Evolutionary conservation across 768 basidiomycete genomes (phyloP), one percentile per base, ranked within the genome.

Genomic region (Kwoniella mangroviensis): DNA sequence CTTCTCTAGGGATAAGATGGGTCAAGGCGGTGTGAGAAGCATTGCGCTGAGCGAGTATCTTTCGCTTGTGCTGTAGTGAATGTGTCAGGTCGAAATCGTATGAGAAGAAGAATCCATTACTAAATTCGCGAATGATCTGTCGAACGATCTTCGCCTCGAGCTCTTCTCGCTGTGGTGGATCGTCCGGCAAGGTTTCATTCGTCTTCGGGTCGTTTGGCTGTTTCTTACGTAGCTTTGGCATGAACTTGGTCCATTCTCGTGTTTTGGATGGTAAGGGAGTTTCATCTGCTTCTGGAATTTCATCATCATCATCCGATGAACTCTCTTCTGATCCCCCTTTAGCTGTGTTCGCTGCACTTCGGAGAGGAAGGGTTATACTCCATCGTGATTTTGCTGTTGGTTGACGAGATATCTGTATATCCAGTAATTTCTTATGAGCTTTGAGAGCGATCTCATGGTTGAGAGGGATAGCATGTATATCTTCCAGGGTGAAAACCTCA

Each of bases 71-170:
- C 57, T 82, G 81, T 24, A 82, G 65, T 2, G 55, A 68, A 26
- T 71, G 72, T 26, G 73, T 77, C 85, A 68, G 82, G 91, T 94
- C 94, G 74, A 93, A 94, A 68, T 87, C 89, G 81, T 93, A 91
- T 0, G 92, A 87, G 79, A 93, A 96, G 82, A 91, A 94, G 92
- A 97, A 96, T 12, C 93, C 93, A 75, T 90, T 92, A 15, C 87
- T 86, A 76, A 89, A 93, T 75, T 92, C 90, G 63, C 88, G 86
- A 40, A 93, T 86, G 64, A 89, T 90, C 82, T 95, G 92, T 24
- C 89, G 85, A 12, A 96, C 84, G 55, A 96, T 90, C 82, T 93
- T 94, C 40, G 87, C 86, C 76, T 97, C 94, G 10, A 97, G 84
- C 75, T 94, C 91, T 54, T 73, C 71, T 26, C 82, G 76, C 59